phyloP scores from a whole-genome alignment of 2,329 filamentous ascomycete species.

The Chrysosporium queenslandicum region DNA sequence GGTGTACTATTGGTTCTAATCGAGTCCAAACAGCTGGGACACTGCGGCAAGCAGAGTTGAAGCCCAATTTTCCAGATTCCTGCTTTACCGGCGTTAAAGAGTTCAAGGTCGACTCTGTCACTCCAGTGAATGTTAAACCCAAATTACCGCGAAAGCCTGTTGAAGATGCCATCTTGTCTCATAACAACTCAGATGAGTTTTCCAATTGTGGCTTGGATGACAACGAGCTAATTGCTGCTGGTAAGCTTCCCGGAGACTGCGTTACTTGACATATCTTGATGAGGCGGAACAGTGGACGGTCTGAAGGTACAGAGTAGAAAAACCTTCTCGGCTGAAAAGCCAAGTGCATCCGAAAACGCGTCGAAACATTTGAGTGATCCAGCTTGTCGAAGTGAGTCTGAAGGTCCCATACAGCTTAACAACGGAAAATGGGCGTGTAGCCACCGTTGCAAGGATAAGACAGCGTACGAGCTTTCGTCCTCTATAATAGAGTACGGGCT shows the following conservation, averaged over 20 bases:
- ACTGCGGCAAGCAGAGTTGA: conserved; percentile 43
- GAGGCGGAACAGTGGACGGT: background rate
- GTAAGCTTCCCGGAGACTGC: conserved; percentile 18
- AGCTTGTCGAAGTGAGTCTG: conserved; percentile 11
- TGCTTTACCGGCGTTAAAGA: conserved; percentile 32
- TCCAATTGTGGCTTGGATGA: conserved; percentile 46
- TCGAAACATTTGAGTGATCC: background rate
- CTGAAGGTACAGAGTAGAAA: background rate
- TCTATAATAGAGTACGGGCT: conserved; percentile 22
- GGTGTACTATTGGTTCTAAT: background rate
- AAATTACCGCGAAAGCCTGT: background rate
- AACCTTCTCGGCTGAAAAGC: background rate
- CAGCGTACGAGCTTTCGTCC: conserved; percentile 25
- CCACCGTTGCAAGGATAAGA: conserved; percentile 56
- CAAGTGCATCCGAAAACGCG: background rate
- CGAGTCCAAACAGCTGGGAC: conserved; percentile 44
- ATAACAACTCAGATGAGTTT: conserved; percentile 39
- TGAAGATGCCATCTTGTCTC: background rate
- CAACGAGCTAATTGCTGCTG: conserved; percentile 41
- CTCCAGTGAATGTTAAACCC: background rate
- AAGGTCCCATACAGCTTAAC: conserved; percentile 44
- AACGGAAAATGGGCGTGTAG: conserved; percentile 69
- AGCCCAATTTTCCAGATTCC: conserved; percentile 39
- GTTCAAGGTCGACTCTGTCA: background rate
- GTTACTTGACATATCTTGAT: background rate